Evolutionary conservation across 2,329 filamentous ascomycete genomes (phyloP).

Genomic region (Colletotrichum eleusines): DNA sequence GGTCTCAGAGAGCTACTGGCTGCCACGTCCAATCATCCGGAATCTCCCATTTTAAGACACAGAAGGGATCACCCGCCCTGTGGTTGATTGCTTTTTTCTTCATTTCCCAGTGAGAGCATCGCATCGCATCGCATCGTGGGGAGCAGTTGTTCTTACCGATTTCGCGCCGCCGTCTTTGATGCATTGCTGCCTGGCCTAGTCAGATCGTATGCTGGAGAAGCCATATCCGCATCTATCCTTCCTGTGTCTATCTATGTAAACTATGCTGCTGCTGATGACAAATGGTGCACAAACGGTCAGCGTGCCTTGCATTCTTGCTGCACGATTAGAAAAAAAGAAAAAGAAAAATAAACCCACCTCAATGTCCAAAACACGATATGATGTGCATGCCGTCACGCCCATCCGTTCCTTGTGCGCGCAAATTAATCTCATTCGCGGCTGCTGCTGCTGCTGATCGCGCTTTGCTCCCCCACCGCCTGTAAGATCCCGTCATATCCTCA

Average conservation of each 20-base stretch:
- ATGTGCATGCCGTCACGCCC: not conserved
- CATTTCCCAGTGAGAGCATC: slow-evolving; percentile 3
- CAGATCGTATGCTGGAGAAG: not conserved
- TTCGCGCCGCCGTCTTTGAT: not conserved
- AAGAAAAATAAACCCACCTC: no score
- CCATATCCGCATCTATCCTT: not conserved
- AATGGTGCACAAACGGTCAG: not conserved
- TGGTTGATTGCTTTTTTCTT: not conserved
- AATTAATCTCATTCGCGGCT: not conserved
- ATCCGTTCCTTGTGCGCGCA: not conserved
- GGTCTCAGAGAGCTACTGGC: slow-evolving; percentile 8
- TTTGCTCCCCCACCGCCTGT: not conserved
- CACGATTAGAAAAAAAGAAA: not conserved
- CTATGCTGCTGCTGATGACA: not conserved
- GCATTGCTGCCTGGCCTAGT: not conserved
- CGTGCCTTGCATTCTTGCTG: slow-evolving; percentile 6
- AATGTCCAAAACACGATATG: not conserved
- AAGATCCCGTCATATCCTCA: not conserved
- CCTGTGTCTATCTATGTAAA: not conserved
- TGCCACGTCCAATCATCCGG: slow-evolving; percentile 13
- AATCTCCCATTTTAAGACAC: not conserved
- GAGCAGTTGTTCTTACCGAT: not conserved
- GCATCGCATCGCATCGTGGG: not conserved
- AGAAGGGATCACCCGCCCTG: slow-evolving; percentile 20
- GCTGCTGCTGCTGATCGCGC: not conserved